phyloP scores from a whole-genome alignment of 2,329 filamentous ascomycete species.

The Trichoderma sp. region DNA sequence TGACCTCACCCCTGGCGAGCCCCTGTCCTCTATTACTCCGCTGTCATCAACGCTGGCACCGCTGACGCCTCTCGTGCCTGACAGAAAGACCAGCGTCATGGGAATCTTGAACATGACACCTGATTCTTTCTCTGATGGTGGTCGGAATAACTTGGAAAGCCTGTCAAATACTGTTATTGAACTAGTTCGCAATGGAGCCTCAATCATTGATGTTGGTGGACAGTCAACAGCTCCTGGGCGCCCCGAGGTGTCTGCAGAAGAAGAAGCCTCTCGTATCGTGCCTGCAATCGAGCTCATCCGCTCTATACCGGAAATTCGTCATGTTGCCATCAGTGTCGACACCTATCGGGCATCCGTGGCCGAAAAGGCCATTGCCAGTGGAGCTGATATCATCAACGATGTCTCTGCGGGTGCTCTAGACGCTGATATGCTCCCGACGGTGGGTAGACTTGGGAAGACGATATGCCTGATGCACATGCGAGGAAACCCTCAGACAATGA shows the following conservation, averaged over 20 bases:
- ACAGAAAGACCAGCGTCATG: constrained; percentile 78
- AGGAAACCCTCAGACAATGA: constrained; percentile 83
- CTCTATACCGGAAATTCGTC: constrained; percentile 59
- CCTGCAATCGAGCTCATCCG: constrained; percentile 77
- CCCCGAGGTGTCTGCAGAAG: constrained; percentile 64
- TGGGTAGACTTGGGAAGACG: constrained; percentile 75
- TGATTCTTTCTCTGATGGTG: constrained; percentile 95
- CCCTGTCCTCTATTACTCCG: constrained; percentile 61
- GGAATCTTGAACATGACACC: constrained; percentile 93
- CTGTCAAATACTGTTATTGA: constrained; percentile 60
- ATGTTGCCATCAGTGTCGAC: constrained; percentile 82
- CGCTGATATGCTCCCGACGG: constrained; percentile 75
- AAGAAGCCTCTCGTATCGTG: constrained; percentile 77
- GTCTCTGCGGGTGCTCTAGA: constrained; percentile 83
- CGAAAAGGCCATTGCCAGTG: constrained; percentile 70
- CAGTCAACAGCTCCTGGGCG: constrained; percentile 86
- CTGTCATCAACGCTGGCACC: constrained; percentile 49
- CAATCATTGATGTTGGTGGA: constrained; percentile 88
- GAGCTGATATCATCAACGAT: constrained; percentile 94
- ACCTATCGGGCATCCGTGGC: constrained; percentile 89
- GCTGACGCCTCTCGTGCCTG: constrained; percentile 59
- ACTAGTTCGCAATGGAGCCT: constrained; percentile 70
- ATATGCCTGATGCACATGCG: constrained; percentile 93
- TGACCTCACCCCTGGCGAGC: constrained; percentile 51
- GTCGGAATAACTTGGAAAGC: constrained; percentile 56